Evolutionary conservation across 345 rosid species (phyloP).

Genomic region (Turnera subulata): DNA sequence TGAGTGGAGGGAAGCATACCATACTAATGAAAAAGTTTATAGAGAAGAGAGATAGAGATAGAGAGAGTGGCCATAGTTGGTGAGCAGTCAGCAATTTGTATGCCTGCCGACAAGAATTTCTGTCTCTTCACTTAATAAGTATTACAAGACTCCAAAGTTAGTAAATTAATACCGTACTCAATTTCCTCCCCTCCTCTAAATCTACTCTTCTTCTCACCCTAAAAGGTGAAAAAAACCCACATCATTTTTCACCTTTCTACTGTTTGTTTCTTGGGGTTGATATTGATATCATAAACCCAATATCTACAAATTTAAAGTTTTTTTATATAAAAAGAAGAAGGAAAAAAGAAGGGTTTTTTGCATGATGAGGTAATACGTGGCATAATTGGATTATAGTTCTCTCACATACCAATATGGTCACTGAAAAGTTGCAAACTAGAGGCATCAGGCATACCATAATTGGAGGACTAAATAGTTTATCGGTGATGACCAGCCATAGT

Average conservation of each 20-base stretch:
- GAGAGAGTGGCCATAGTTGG: conserved; percentile 33
- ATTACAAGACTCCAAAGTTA: conserved; percentile 23
- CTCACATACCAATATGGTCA: too few relatives aligned
- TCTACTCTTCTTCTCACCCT: conserved; percentile 10
- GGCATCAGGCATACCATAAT: conserved; percentile 17
- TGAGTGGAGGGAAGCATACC: conserved; percentile 37
- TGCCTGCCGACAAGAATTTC: conserved; percentile 65
- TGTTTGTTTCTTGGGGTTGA: conserved; percentile 16
- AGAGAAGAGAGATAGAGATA: neutral
- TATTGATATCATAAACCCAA: conserved; percentile 16
- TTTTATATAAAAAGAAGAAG: too few relatives aligned
- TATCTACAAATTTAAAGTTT: conserved; percentile 1
- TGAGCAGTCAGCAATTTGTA: conserved; percentile 60
- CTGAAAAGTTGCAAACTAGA: conserved; percentile 4
- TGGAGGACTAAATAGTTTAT: neutral
- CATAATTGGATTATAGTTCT: neutral
- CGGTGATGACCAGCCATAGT: conserved; percentile 19
- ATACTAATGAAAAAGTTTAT: conserved; percentile 9
- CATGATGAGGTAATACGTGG: neutral
- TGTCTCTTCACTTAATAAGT: conserved; percentile 51
- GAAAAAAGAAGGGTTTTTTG: neutral
- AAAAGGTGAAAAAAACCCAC: conserved; percentile 8
- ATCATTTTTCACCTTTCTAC: conserved; percentile 16
- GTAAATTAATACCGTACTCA: conserved; percentile 13
- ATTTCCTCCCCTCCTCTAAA: too few relatives aligned